These are phyloP conservation scores for Irpex lacteus DNA, from an alignment of 1,284 basidiomycete species.

Conservation along the genomic window DNA sequence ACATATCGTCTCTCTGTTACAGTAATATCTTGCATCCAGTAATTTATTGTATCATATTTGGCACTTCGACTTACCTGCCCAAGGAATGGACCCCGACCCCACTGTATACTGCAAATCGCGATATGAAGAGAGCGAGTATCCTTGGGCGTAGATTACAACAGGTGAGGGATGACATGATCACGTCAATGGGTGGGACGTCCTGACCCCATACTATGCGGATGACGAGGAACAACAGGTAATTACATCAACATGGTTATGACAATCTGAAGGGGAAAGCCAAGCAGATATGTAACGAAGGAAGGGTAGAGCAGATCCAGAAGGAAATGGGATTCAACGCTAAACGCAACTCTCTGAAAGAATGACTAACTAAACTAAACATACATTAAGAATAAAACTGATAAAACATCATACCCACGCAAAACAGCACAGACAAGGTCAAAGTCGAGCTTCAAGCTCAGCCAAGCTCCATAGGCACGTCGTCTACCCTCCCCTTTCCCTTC, in stretches of 20 bases:
- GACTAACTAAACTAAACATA: not conserved
- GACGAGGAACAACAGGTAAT: not conserved
- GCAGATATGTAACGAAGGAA: no score
- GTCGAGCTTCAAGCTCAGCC: conserved; percentile 7
- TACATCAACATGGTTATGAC: not conserved
- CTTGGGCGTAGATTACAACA: no score
- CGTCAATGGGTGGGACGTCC: not conserved
- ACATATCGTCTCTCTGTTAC: not conserved
- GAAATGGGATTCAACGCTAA: not conserved
- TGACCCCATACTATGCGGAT: not conserved
- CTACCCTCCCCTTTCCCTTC: conserved; percentile 42
- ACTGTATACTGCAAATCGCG: no score
- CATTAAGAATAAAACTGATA: not conserved
- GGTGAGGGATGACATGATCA: not conserved
- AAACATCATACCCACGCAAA: not conserved
- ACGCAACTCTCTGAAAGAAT: not conserved
- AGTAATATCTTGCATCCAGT: not conserved
- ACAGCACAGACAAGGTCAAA: not conserved
- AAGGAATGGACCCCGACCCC: no score
- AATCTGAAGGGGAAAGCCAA: not conserved
- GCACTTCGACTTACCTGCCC: no score
- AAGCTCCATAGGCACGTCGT: conserved; percentile 20
- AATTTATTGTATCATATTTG: not conserved
- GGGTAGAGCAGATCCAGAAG: not conserved
- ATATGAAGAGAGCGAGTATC: no score